Evolutionary conservation across 75 land plant species (phyloP).

Genomic region (Pinus tabuliformis): DNA sequence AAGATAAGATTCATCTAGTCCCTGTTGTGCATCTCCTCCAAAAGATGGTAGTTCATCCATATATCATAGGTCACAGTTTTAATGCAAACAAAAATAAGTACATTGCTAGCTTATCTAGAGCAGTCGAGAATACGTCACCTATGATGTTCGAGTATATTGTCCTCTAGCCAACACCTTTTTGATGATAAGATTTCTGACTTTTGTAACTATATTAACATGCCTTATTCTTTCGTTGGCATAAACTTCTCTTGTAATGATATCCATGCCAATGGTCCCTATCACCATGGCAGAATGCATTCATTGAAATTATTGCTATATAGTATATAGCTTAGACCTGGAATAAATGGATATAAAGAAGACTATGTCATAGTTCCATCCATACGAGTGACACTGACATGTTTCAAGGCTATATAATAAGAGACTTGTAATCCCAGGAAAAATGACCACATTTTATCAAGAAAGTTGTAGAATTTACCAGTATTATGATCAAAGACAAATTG

Average conservation of each 20-base stretch:
- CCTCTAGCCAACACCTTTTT: conserved; percentile 84
- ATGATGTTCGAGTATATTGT: conserved; percentile 41
- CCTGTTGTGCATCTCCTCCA: conserved; percentile 76
- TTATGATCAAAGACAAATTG: conserved; percentile 91
- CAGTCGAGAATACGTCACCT: conserved; percentile 35
- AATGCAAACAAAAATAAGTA: neutral
- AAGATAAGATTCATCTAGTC: conserved; percentile 53
- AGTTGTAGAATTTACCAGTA: conserved; percentile 47
- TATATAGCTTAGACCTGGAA: neutral
- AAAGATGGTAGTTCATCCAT: conserved; percentile 35
- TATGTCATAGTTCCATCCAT: too few relatives aligned
- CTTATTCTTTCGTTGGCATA: conserved; percentile 86
- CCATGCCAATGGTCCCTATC: conserved; percentile 95
- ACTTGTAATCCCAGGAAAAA: neutral
- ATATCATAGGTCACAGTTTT: too few relatives aligned
- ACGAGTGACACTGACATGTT: too few relatives aligned
- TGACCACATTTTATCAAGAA: too few relatives aligned
- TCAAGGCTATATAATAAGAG: neutral
- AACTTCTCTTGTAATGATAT: conserved; percentile 88
- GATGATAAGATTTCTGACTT: conserved; percentile 59
- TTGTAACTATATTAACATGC: conserved; percentile 45
- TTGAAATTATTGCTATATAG: neutral
- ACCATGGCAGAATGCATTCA: neutral
- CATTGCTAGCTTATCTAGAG: neutral
- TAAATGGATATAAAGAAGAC: neutral